Base-by-base conservation (phyloP, 371 early-diverging fungal species). In the Mortierella sp. region DNA sequence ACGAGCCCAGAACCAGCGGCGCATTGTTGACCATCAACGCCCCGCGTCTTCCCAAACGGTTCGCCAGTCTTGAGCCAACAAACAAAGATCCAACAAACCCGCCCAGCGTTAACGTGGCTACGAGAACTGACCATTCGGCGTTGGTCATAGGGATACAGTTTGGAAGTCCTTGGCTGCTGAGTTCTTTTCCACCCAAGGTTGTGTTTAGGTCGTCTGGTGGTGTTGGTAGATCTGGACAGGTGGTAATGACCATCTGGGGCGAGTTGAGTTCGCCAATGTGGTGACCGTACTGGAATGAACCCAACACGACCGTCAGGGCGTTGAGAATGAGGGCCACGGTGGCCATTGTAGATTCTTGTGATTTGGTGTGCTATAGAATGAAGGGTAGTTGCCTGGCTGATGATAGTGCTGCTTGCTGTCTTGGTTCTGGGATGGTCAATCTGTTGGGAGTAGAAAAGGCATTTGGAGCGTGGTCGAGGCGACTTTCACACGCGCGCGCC, bases 121-220 rank as follows among this genome's bases (percentile, higher is more conserved):
- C 95, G 0, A 95, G 92, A 11, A 96, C 81, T 4, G 93, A 92
- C 84, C 92, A 97, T 80, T 92, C 87, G 13, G 90, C 88, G 88
- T 95, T 95, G 44, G 92, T 86, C 98, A 97, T 96, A 14, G 94
- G 94, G 72, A 98, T 92, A 83, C 97, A 98, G 19, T 88, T 78
- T 2, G 95, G 96, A 26, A 96, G 10, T 16, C 42, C 42, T 38
- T 38, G 42, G 42, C 42, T 38, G 42, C 42, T 38, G 42, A 38
- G 42, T 38, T 19, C 63, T 19, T 19, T 31, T 24, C 34, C 34
- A 10, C 63, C 77, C 77, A 47, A 68, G 77, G 72, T 73, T 4
- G 52, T 77, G 24, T 5, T 72, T 31, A 48, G 68, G 26, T 63
- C 26, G 58, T 21, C 47, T 24, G 28, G 60, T 48, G 44, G 80